Evolutionary conservation across 768 basidiomycete species (phyloP), one percentile per base, ranked within the genome.

Genomic region (Pholiota molesta): DNA sequence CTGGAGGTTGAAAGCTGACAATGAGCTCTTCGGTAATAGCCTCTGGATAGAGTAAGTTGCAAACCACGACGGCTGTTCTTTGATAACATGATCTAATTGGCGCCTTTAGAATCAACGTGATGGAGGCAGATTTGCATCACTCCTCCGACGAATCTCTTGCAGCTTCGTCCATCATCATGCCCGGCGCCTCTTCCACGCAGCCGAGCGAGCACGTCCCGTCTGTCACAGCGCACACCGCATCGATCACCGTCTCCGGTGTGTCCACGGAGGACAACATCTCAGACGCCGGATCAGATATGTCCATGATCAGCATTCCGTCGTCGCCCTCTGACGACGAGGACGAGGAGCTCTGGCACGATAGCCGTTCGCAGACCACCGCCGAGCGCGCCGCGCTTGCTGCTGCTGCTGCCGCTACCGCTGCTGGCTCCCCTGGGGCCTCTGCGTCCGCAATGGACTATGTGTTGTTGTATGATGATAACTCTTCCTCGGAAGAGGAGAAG

Each of bases 1-100:
- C 67, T 95, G 91, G 91, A 80, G 87, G 45, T 71, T 95, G 60
- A 83, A 75, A 61, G 86, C 91, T 66, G 83, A 80, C 5, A 85
- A 83, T 1, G 79, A 79, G 44, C 70, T 85, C 49, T 95, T 95
- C 67, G 92, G 91, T 26, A 78, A 88, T 57, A 88, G 83, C 60
- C 79, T 94, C 19, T 93, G 92, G 91, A 84, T 91, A 26, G 90
- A 92, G 92, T 92, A 62, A 73, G 89, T 78, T 14, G 2, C 61
- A 37, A 29, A 16, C 26, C 45, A 58, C 21, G 3, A 13, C n/a
- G 42, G 49, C 51, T 40, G 8, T 55, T 26, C 44, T 10, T 6
- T 21, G 21, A 28, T 29, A 45, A 35, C 45, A 21, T 56, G 39
- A 37, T 37, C 35, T 49, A 60, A 51, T 59, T 54, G 45, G 55